Conservation (phyloP, 805 yeast species). For the Metschnikowia chrysomelidarum region DNA sequence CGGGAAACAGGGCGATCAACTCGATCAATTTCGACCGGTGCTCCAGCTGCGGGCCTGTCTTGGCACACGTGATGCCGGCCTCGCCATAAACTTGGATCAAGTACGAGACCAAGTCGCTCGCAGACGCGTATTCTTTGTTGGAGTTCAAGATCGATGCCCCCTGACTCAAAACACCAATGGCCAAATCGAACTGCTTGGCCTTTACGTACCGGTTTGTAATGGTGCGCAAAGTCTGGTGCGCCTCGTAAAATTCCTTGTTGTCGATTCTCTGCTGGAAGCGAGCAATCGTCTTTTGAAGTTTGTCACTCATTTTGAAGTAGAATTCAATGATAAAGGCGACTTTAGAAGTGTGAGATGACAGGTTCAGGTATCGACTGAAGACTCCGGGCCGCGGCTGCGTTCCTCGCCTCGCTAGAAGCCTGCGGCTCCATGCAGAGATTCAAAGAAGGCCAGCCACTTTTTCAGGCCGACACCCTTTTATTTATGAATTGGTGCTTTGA, state of each 20-base stretch:
- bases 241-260: conserved; percentile 83
- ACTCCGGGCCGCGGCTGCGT: too few species aligned
- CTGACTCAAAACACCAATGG: conserved; percentile 68
- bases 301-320: conserved; percentile 25
- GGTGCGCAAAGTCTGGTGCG: conserved; percentile 91
- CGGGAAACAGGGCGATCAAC: conserved; percentile 44
- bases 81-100: conserved; percentile 66
- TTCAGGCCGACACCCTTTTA: too few species aligned
- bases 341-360: too few species aligned
- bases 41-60: conserved; percentile 22
- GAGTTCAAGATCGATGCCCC: conserved; percentile 68
- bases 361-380: too few species aligned
- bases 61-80: conserved; percentile 37
- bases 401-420: too few species aligned
- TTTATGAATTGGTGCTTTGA: too few species aligned
- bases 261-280: conserved; percentile 69
- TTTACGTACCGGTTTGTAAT: conserved; percentile 82
- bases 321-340: too few species aligned
- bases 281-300: conserved; percentile 57
- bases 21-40: conserved; percentile 49
- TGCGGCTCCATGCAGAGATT: too few species aligned
- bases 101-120: conserved; percentile 72
- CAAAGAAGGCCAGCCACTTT: too few species aligned
- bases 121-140: conserved; percentile 75
- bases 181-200: conserved; percentile 62